A percentile compares a stretch with the other conserved stretches of the same genome.
phyloP scores from a whole-genome alignment of 306 rosid genomes.

The Vicia faba region DNA sequence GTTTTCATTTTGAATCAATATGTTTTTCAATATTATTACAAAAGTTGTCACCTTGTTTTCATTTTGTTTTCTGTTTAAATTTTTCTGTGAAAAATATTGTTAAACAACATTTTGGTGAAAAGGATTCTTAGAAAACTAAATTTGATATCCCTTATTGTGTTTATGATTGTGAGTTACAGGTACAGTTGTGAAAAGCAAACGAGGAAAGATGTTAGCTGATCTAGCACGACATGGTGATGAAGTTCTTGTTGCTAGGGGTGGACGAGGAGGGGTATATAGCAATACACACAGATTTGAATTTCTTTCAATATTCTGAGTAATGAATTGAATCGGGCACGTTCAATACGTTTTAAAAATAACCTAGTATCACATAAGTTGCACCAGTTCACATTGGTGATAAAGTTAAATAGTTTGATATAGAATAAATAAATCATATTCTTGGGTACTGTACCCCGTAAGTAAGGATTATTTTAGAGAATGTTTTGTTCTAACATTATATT shows the following conservation, averaged over 20 bases:
- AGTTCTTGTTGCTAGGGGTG: conserved; percentile 90
- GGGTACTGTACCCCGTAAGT: not conserved
- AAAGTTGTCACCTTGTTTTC: not conserved
- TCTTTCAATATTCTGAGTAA: conserved; percentile 17
- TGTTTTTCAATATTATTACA: not conserved
- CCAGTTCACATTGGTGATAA: conserved; percentile 20
- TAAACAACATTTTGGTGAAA: conserved; percentile 12
- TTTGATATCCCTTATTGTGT: conserved; percentile 5
- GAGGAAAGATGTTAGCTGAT: conserved; percentile 86
- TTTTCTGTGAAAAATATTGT: not conserved
- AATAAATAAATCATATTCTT: conserved; percentile 10
- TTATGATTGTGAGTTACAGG: conserved; percentile 51
- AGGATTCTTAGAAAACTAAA: not conserved
- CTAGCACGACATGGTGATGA: conserved; percentile 79
- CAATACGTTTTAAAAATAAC: not conserved
- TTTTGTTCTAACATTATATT: not conserved
- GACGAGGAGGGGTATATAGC: conserved; percentile 90
- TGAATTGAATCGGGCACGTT: conserved; percentile 16
- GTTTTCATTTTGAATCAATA: not conserved
- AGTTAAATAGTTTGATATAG: conserved; percentile 2
- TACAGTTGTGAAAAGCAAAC: conserved; percentile 82
- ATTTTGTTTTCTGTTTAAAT: not conserved
- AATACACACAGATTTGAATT: not conserved
- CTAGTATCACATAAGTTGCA: conserved; percentile 6
- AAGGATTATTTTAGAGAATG: not conserved